Evolutionary conservation across 768 basidiomycete species (phyloP), one percentile per base, ranked within the genome.

Genomic region (Serpula lacrymans): DNA sequence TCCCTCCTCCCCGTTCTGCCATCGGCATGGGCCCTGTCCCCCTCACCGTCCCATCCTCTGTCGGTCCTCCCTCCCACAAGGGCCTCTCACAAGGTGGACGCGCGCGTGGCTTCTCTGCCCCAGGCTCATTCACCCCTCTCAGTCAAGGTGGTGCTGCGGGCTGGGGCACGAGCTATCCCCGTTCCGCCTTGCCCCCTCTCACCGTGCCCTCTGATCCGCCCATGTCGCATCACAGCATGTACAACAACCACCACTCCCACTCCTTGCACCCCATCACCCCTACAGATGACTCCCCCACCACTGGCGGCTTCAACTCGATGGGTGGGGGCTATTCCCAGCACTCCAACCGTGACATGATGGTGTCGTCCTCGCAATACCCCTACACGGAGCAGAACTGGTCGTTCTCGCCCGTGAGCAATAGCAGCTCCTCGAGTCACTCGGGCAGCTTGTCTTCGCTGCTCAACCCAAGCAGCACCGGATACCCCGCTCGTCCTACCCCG

Each of bases 41-140:
- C 34, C 74, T 86, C 55, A 73, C 79, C 16, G 72, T 79, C 4
- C 82, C 82, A 29, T 70, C 80, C 18, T 68, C 72, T 23, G 46
- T 63, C 14, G 53, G 46, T 18, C 27, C 25, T 47, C n/a, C n/a
- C n/a, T n/a, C n/a, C n/a, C 59, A 64, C 23, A 66, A 64, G 21
- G 56, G 67, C 39, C 59, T 63, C 18, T 53, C 69, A 43, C 67
- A 71, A 4, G 67, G 74, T 30, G 79, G 82, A 53, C 76, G 83
- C 43, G 72, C 79, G 24, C 81, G 88, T 36, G 88, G 87, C 22
- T 89, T 89, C 59, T 88, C 88, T 43, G 85, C 87, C 3, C 88
- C 88, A 29, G 84, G 87, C 34, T 80, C 86, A 0, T 89, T 82
- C 61, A 80, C 80, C 2, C 85, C 85, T 34, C 74, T 87, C 48